Conservation (phyloP, 2,329 filamentous ascomycete genomes). For the Fonsecaea pedrosoi region DNA sequence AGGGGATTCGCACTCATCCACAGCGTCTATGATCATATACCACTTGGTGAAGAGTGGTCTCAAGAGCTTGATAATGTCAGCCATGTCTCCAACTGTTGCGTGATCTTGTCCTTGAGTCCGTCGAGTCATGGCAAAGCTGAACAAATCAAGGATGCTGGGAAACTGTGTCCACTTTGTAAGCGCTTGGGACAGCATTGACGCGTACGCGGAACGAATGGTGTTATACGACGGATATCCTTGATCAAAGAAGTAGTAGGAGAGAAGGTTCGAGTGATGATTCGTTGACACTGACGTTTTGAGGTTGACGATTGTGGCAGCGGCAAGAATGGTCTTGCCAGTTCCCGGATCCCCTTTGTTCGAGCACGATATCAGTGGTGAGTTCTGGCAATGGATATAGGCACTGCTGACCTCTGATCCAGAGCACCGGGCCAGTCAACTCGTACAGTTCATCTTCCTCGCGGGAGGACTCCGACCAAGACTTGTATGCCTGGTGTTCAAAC, state of each 20-base stretch:
- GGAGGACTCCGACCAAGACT: neutral
- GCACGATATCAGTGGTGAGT: neutral
- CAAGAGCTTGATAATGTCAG: neutral
- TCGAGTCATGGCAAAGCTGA: neutral
- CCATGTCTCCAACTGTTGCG: neutral
- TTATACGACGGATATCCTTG: neutral
- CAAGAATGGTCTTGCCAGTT: neutral
- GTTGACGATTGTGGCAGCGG: neutral
- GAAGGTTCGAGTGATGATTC: neutral
- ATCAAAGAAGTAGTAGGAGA: constrained; percentile 3
- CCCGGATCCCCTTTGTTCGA: neutral
- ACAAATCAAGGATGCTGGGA: neutral
- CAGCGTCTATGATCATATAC: constrained; percentile 5
- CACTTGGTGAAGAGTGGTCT: neutral
- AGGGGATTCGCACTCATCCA: neutral
- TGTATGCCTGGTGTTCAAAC: neutral
- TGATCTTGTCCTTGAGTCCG: neutral
- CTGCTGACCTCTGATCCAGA: neutral
- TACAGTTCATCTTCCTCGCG: neutral
- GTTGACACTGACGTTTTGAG: neutral
- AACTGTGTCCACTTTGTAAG: neutral
- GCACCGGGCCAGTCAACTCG: neutral
- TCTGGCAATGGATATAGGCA: neutral
- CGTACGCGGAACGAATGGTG: neutral
- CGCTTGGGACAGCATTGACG: neutral